Conservation (phyloP, 192 early-diverging fungal genomes). For the Lobosporangium transversale region DNA sequence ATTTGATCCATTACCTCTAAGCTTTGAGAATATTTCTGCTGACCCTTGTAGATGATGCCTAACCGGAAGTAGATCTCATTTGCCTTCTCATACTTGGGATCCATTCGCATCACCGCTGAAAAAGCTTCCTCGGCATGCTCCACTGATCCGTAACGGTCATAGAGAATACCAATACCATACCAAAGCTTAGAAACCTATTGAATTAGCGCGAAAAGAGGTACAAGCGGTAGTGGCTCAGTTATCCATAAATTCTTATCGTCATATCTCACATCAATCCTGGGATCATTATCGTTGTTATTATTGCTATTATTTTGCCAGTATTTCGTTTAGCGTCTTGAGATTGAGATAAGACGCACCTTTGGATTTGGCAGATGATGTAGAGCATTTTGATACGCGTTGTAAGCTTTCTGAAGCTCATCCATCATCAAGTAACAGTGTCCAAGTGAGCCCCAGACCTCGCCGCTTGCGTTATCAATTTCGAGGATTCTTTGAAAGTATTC, state of each 20-base stretch:
- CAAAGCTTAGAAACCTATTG: slow-evolving; percentile 94
- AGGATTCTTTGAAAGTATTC: slow-evolving; percentile 94
- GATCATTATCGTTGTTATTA: no score
- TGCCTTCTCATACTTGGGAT: slow-evolving; percentile 96
- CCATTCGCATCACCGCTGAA: slow-evolving; percentile 92
- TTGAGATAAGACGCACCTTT: slow-evolving; percentile 75
- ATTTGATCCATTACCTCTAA: slow-evolving; percentile 70
- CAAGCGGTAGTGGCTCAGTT: no score
- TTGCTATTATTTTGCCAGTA: no score
- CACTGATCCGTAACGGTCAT: slow-evolving; percentile 96
- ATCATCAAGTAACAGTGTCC: slow-evolving; percentile 98
- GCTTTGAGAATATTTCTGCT: slow-evolving; percentile 78
- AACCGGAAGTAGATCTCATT: slow-evolving; percentile 98
- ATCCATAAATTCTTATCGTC: no score
- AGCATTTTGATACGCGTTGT: slow-evolving; percentile 96
- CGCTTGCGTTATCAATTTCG: slow-evolving; percentile 82
- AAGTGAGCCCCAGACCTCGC: slow-evolving; percentile 94
- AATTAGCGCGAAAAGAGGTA: not conserved
- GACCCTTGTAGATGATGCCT: slow-evolving; percentile 98
- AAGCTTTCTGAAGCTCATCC: slow-evolving; percentile 95
- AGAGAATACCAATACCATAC: slow-evolving; percentile 98
- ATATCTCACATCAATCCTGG: no score
- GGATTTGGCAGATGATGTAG: slow-evolving; percentile 91
- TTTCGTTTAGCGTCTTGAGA: not conserved
- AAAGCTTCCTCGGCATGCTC: slow-evolving; percentile 98